Base-by-base conservation (phyloP, 441 rosid genomes). In the Gossypium davidsonii region DNA sequence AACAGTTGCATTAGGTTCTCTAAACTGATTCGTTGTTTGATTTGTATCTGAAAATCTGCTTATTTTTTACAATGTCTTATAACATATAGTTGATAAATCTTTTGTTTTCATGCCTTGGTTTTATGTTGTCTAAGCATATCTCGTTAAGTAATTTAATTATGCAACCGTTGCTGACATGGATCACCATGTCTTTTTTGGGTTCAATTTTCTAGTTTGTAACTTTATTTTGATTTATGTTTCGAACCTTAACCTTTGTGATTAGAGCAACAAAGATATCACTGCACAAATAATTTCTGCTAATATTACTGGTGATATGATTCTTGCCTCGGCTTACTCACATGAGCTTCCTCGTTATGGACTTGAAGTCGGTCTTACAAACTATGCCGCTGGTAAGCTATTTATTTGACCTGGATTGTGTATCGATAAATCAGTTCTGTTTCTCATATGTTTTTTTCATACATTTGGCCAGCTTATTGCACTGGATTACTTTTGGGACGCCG, bases 401-500 rank as follows among this genome's bases (percentile, higher is more conserved):
- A 12, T 46, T 1, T 15, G 3, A 39, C 0, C 15, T 26, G 4
- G 10, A 10, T 10, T 14, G 1, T 28, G 18, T 39, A 31, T 31
- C 0, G 57, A 55, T 4, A 7, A 14, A 28, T 25, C 11, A 1
- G 21, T 9, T 49, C 18, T 58, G 0, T 44, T 70, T 69, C 18
- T 18, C n/a, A 48, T 20, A 26, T 3, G 26, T 6, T 6, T 20
- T 28, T 70, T 37, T 64, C 51, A 15, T 52, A 17, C 53, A 31
- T 55, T 44, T 21, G 42, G 52, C 57, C 80, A 93, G 97, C 98
- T 20, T 93, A 93, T 80, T 90, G 97, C 76, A 88, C 96, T 39
- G 96, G 98, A 0, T 97, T 94, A 73, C 89, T 94, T 4, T 81
- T 94, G 90, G 97, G 97, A n/a, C 92, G 97, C 2, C 92, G 96